These are phyloP conservation scores for Solanum ossicruentum DNA, from an alignment of 257 asterid species.

Conservation along the genomic window DNA sequence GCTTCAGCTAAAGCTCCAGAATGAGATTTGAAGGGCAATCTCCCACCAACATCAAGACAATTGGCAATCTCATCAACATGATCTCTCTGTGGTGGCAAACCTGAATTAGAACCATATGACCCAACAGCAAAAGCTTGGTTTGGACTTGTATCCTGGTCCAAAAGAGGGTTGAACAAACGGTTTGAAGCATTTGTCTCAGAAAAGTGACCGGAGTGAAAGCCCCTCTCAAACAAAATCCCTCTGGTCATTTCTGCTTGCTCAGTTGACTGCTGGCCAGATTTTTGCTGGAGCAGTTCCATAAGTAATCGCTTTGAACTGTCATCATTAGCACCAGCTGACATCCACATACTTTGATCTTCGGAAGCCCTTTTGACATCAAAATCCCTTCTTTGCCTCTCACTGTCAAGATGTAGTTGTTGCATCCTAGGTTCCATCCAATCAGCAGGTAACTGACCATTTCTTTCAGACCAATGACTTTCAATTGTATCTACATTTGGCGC, in stretches of 20 bases:
- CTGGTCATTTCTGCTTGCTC: constrained; percentile 35
- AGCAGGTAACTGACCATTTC: constrained; percentile 43
- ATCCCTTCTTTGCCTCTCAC: constrained; percentile 71
- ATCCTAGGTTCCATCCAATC: constrained; percentile 74
- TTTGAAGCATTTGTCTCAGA: constrained; percentile 34
- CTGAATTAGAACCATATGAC: constrained; percentile 49
- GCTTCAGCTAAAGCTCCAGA: constrained; percentile 33
- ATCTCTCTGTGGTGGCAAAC: constrained; percentile 31
- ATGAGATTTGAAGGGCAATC: constrained; percentile 36
- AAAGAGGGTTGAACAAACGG: constrained; percentile 26
- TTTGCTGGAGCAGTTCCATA: constrained; percentile 86
- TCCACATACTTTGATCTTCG: constrained; percentile 86
- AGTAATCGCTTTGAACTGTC: constrained; percentile 90
- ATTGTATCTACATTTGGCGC: constrained; percentile 32
- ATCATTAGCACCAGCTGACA: constrained; percentile 81
- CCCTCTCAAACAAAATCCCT: constrained; percentile 41
- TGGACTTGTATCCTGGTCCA: constrained; percentile 43
- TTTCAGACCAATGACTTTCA: constrained; percentile 64
- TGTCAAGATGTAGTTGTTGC: constrained; percentile 52
- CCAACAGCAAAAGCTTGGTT: constrained; percentile 36
- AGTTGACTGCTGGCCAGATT: constrained; percentile 39
- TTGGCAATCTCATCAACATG: constrained; percentile 24
- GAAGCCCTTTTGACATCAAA: constrained; percentile 35
- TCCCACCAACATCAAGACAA: constrained; percentile 23
- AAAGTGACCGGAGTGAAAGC: constrained; percentile 34